Evolutionary conservation across 2,329 filamentous ascomycete species (phyloP), one percentile per base, ranked within the genome.

Genomic region (Pseudophaeomoniella oleicola): DNA sequence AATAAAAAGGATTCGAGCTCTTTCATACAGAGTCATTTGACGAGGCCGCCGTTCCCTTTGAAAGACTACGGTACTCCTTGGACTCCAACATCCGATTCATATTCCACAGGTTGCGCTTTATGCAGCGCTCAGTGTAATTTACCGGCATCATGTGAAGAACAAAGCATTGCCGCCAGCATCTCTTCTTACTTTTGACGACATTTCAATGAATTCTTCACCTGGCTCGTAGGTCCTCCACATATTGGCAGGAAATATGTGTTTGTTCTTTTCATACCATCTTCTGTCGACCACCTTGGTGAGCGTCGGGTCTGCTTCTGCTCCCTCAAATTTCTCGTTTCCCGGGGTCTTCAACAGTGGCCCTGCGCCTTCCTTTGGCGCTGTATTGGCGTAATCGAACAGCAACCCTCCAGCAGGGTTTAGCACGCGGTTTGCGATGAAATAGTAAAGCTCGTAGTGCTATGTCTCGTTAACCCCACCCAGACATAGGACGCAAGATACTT

Each of bases 361-460:
- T 3, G 44, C 44, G 9, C 47, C 27, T 31, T 49, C 39, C 3
- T 49, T 40, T 13, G 52, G 45, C 2, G 57, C 57, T 19, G 62
- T 57, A 34, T 60, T 53, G 16, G 72, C 72, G 56, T 87, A 94
- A 50, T 84, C 71, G 56, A 98, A 96, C 6, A 98, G 64, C 4
- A 73, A 64, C 36, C 81, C 79, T 27, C 75, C 75, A n/a, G 82
- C 78, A 16, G 75, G 81, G 50, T 80, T 84, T 57, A 56, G 50
- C 3, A 64, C 47, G 36, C 55, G 50, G 43, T 96, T 94, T 56
- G 93, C 80, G 54, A 94, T 77, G 60, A 98, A 96, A 61, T 88
- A 90, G 57, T 96, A 90, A 55, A 98, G 86, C 46, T 96, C 88
- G 54, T 92, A 94, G 58, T 98, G 90, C 85, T 96, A 53, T 33